Evolutionary conservation across 306 rosid species (phyloP).

Genomic region (Cyamopsis tetragonoloba): DNA sequence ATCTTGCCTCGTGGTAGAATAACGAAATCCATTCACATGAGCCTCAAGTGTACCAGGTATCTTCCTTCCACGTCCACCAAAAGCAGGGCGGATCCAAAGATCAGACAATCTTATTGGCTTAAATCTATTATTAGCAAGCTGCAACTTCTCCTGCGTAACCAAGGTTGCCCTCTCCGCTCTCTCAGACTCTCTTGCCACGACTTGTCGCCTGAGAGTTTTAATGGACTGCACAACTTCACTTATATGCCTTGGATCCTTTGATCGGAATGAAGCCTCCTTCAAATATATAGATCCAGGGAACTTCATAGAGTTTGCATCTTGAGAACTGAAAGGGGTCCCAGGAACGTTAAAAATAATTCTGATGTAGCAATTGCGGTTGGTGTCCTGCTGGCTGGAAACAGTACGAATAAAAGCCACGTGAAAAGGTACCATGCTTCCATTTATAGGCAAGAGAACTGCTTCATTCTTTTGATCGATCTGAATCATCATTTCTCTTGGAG

Average conservation of each 20-base stretch:
- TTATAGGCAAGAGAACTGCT: constrained; percentile 79
- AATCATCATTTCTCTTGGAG: constrained; percentile 82
- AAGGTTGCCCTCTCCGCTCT: constrained; percentile 96
- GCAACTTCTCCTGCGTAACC: constrained; percentile 93
- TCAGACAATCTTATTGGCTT: constrained; percentile 82
- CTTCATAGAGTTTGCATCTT: constrained; percentile 64
- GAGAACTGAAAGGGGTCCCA: constrained; percentile 88
- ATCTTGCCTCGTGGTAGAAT: constrained; percentile 76
- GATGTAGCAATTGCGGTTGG: constrained; percentile 44
- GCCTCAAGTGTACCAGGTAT: constrained; percentile 87
- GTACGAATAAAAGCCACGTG: constrained; percentile 88
- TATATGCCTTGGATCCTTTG: constrained; percentile 86
- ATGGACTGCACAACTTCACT: constrained; percentile 83
- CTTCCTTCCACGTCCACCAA: constrained; percentile 96
- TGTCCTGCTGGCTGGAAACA: constrained; percentile 71
- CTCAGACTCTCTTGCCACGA: constrained; percentile 91
- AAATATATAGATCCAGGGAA: constrained; percentile 73
- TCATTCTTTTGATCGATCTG: constrained; percentile 89
- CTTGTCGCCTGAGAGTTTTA: constrained; percentile 79
- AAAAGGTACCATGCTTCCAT: constrained; percentile 93
- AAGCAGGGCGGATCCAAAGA: constrained; percentile 90
- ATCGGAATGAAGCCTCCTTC: constrained; percentile 92
- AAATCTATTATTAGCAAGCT: constrained; percentile 77
- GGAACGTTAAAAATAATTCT: constrained; percentile 86
- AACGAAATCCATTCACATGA: constrained; percentile 87